Conservation (phyloP, 1,284 basidiomycete species). For the Boletus semigastroideus region DNA sequence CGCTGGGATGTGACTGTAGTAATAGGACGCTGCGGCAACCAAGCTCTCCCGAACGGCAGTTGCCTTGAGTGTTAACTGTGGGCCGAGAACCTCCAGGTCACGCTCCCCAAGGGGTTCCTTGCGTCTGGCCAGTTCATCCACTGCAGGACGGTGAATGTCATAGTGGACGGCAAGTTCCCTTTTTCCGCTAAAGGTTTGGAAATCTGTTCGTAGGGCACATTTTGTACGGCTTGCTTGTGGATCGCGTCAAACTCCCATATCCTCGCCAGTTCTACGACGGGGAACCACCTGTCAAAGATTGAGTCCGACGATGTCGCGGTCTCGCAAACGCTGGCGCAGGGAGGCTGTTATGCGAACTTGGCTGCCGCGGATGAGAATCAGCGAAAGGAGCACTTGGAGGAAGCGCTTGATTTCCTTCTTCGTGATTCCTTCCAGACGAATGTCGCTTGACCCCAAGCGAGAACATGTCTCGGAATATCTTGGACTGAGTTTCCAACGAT, state of each 20-base stretch:
- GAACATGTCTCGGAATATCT: constrained; percentile 27
- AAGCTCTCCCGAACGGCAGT: constrained; percentile 24
- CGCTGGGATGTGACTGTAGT: neutral
- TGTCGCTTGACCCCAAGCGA: constrained; percentile 17
- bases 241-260: constrained; percentile 23
- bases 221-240: constrained; percentile 7
- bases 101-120: constrained; percentile 12
- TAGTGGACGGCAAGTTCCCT: constrained; percentile 19
- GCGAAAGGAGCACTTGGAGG: constrained; percentile 21
- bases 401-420: constrained; percentile 23
- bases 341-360: neutral
- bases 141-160: constrained; percentile 16
- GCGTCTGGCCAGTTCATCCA: constrained; percentile 22
- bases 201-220: constrained; percentile 15
- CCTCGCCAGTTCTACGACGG: constrained; percentile 21
- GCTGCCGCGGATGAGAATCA: neutral
- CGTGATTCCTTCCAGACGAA: constrained; percentile 18
- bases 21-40: fast-evolving
- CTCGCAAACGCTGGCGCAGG: neutral
- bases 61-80: constrained; percentile 20
- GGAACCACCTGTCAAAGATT: constrained; percentile 21
- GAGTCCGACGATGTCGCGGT: neutral
- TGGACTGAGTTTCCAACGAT: constrained; percentile 16
- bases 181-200: constrained; percentile 17
- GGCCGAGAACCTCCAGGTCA: constrained; percentile 18